Evolutionary conservation across 768 basidiomycete genomes (phyloP).

Genomic region (Stropharia rugosoannulata): DNA sequence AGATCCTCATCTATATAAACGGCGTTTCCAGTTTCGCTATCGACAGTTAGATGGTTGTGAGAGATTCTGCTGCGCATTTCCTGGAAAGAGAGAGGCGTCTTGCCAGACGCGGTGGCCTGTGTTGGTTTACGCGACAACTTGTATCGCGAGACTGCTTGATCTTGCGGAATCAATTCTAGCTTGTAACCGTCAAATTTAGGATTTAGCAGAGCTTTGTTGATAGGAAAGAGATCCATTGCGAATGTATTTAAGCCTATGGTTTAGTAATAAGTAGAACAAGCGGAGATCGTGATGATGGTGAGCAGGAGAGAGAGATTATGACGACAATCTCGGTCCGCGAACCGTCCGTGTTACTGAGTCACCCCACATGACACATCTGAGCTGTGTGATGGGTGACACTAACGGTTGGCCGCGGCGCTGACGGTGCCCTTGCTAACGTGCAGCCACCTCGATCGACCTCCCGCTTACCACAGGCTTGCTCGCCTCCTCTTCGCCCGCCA

Average conservation of each 20-base stretch:
- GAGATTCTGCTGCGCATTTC: conserved; percentile 84
- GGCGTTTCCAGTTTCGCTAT: conserved; percentile 42
- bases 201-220: conserved; percentile 60
- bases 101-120: conserved; percentile 62
- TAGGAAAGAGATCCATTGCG: conserved; percentile 36
- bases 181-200: conserved; percentile 87
- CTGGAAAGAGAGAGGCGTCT: conserved; percentile 66
- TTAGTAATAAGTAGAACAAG: not conserved
- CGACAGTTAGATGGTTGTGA: conserved; percentile 74
- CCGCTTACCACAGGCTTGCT: not conserved
- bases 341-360: not conserved
- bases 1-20: conserved; percentile 69
- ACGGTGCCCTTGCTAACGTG: not conserved
- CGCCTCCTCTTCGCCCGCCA: conserved; percentile 25
- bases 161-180: conserved; percentile 59
- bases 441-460: conserved; percentile 2
- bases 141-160: conserved; percentile 51
- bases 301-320: not conserved
- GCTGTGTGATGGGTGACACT: not conserved
- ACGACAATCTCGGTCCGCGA: not conserved
- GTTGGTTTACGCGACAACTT: conserved; percentile 53
- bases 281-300: not conserved
- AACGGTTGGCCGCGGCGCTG: not conserved
- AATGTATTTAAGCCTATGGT: not conserved
- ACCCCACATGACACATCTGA: not conserved